phyloP scores from a whole-genome alignment of 768 basidiomycete genomes.

The Lactarius trivialis region DNA sequence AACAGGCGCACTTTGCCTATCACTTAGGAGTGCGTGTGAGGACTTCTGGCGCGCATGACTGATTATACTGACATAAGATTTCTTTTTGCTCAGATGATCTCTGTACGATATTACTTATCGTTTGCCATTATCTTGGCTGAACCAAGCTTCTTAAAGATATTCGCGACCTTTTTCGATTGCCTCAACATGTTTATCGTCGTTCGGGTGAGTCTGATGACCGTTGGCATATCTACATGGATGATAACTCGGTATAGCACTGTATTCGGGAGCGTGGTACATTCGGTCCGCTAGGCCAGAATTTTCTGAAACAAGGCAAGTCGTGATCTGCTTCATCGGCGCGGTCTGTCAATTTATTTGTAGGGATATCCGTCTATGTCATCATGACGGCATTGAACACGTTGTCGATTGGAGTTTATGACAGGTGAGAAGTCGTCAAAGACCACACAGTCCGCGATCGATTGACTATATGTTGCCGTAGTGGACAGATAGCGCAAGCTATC shows the following conservation, averaged over 20 bases:
- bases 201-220: neutral
- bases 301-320: slow-evolving; percentile 19
- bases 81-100: slow-evolving; percentile 6
- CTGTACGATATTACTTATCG: neutral
- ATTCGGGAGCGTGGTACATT: slow-evolving; percentile 8
- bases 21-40: slow-evolving; percentile 16
- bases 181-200: slow-evolving; percentile 14
- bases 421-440: slow-evolving; percentile 4
- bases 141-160: neutral
- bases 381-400: slow-evolving; percentile 19
- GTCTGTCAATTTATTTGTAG: slow-evolving; percentile 5
- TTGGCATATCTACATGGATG: neutral
- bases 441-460: neutral
- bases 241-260: slow-evolving; percentile 7
- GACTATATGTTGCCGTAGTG: neutral
- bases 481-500: no score
- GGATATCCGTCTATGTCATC: slow-evolving; percentile 16
- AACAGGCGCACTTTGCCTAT: neutral
- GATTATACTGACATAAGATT: neutral
- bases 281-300: slow-evolving; percentile 13
- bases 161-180: slow-evolving; percentile 8
- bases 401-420: slow-evolving; percentile 16
- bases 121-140: neutral
- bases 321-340: neutral
- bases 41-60: neutral